Evolutionary conservation across 768 basidiomycete species (phyloP).

Genomic region (Xerocomellus amylosporus): DNA sequence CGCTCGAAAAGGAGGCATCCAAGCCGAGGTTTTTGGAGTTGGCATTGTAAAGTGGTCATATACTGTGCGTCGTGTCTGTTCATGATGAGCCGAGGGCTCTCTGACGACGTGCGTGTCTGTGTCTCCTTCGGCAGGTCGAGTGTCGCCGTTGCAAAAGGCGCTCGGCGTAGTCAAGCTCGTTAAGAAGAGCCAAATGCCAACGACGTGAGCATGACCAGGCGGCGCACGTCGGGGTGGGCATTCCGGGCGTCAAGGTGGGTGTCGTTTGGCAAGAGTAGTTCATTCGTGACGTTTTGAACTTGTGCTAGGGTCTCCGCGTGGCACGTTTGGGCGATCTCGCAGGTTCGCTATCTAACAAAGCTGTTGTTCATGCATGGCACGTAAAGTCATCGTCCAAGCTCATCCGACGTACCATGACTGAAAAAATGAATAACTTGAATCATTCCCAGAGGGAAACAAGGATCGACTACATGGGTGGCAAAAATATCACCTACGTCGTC

Average conservation of each 20-base stretch:
- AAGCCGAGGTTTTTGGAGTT: constrained; percentile 83
- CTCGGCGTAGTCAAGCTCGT: no score
- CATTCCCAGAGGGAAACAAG: no score
- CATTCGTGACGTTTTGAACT: no score
- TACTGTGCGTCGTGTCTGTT: constrained; percentile 58
- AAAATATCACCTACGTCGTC: no score
- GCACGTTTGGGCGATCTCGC: constrained; percentile 88
- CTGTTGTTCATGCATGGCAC: constrained; percentile 94
- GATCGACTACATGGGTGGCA: no score
- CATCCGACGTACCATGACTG: no score
- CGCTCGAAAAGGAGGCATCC: constrained; percentile 89
- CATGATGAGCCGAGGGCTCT: no score
- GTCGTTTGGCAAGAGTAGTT: no score
- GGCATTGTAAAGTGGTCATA: constrained; percentile 94
- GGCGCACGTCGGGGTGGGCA: constrained; percentile 95
- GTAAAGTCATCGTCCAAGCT: constrained; percentile 98
- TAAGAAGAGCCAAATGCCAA: constrained; percentile 52
- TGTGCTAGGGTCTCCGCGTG: constrained; percentile 80
- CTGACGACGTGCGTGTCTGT: background rate
- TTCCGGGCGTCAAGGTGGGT: constrained; percentile 80
- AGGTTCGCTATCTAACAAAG: constrained; percentile 95
- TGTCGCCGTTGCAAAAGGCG: no score
- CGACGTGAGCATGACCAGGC: constrained; percentile 99
- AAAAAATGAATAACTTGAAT: no score
- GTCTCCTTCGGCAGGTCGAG: no score